These are phyloP conservation scores for Cymbopogon citratus DNA, from an alignment of 176 grass and related monocot species.

Conservation along the genomic window DNA sequence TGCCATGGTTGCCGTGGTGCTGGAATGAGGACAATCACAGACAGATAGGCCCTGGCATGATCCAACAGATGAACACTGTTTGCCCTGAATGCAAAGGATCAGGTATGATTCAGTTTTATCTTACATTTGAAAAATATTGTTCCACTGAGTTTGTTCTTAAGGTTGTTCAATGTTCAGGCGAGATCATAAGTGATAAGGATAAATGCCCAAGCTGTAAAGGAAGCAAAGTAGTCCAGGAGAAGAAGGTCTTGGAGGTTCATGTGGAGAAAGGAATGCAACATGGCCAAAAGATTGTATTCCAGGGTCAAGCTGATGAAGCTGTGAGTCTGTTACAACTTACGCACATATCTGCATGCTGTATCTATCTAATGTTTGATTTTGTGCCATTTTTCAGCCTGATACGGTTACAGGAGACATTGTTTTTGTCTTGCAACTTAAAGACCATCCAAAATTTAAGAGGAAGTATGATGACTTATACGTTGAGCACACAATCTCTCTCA, in stretches of 20 bases:
- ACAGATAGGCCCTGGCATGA: constrained; percentile 92
- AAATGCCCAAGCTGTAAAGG: constrained; percentile 71
- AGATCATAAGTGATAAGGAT: constrained; percentile 91
- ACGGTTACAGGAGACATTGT: constrained; percentile 88
- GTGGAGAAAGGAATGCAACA: constrained; percentile 98
- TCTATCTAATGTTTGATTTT: not conserved
- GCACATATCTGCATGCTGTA: not conserved
- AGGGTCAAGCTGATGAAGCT: constrained; percentile 98
- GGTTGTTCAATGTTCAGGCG: constrained; percentile 41
- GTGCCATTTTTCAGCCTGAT: constrained; percentile 58
- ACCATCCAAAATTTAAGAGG: constrained; percentile 90
- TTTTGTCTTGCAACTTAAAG: constrained; percentile 89
- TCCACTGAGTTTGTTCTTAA: constrained; percentile 13
- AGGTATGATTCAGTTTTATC: constrained; percentile 38
- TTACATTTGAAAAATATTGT: constrained; percentile 8
- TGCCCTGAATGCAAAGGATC: constrained; percentile 88
- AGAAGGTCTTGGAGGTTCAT: constrained; percentile 90
- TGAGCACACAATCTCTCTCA: constrained; percentile 72
- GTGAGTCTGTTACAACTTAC: constrained; percentile 33
- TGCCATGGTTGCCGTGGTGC: constrained; percentile 70
- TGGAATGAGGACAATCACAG: constrained; percentile 80
- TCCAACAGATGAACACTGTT: constrained; percentile 87
- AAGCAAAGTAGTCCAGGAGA: constrained; percentile 68
- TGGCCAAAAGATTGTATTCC: constrained; percentile 88
- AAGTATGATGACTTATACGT: constrained; percentile 71